phyloP scores from a whole-genome alignment of 192 early-diverging fungal genomes.

The Coemansia reversa region DNA sequence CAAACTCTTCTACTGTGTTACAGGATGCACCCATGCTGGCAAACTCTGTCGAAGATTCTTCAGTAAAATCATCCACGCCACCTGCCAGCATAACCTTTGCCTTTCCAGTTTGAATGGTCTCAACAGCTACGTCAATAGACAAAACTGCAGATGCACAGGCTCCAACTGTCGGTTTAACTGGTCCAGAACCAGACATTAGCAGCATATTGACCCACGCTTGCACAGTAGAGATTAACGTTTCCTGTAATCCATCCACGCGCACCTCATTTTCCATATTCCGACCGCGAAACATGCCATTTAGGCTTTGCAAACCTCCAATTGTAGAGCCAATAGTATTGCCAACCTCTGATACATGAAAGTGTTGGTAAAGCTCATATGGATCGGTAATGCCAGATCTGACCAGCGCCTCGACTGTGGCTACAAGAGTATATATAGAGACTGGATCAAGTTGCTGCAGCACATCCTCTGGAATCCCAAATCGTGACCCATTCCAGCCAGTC shows the following conservation, averaged over 20 bases:
- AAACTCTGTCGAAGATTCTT: slow-evolving; percentile 82
- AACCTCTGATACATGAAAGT: slow-evolving; percentile 89
- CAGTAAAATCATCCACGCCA: slow-evolving; percentile 83
- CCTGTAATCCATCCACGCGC: slow-evolving; percentile 84
- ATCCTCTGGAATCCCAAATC: slow-evolving; percentile 88
- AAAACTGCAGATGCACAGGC: slow-evolving; percentile 88
- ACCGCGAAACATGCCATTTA: slow-evolving; percentile 70
- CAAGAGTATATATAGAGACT: slow-evolving; percentile 78
- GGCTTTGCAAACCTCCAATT: slow-evolving; percentile 74
- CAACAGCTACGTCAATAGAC: slow-evolving; percentile 83
- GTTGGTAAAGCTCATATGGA: slow-evolving; percentile 93
- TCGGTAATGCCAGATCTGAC: slow-evolving; percentile 87
- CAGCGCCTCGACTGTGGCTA: slow-evolving; percentile 87
- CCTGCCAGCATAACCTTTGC: slow-evolving; percentile 88
- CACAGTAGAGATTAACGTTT: slow-evolving; percentile 39
- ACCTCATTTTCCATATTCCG: slow-evolving; percentile 74
- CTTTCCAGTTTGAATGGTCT: slow-evolving; percentile 80
- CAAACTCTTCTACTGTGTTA: slow-evolving; percentile 78
- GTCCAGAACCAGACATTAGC: slow-evolving; percentile 87
- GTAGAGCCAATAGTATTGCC: slow-evolving; percentile 85
- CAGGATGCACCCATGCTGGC: slow-evolving; percentile 85
- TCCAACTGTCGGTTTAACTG: slow-evolving; percentile 69
- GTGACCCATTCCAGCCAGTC: slow-evolving; percentile 85
- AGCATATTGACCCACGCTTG: slow-evolving; percentile 71
- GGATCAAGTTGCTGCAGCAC: slow-evolving; percentile 84